Percentiles rank a stretch among this genome's conserved stretches.
Conservation (phyloP, 139 green algal genomes). For the Zygnema circumcarinatum region DNA sequence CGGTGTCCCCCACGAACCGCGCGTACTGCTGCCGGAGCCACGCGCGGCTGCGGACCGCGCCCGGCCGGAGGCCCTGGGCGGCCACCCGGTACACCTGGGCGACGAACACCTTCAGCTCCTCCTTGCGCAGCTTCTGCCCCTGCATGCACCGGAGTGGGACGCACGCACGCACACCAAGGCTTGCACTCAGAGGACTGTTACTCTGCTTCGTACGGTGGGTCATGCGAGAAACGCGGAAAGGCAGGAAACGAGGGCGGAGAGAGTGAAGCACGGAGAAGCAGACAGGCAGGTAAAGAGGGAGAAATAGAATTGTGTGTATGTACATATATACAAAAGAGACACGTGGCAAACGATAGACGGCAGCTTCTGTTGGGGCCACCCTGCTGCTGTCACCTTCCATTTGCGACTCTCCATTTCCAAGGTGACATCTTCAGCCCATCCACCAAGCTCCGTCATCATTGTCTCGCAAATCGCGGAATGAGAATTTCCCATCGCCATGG, state of each 20-base stretch:
- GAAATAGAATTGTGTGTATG: too few species aligned
- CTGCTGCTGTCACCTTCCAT: constrained; percentile 46
- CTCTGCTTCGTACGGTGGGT: too few species aligned
- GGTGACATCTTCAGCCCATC: constrained; percentile 70
- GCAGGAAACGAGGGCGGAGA: background rate
- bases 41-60: constrained; percentile 33
- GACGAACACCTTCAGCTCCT: constrained; percentile 68
- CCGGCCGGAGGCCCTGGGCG: constrained; percentile 64
- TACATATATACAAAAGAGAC: too few species aligned
- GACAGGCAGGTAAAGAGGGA: background rate
- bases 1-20: constrained; percentile 71
- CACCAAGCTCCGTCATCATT: constrained; percentile 68
- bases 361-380: too few species aligned
- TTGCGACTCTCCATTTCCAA: constrained; percentile 39
- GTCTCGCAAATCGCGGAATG: constrained; percentile 62
- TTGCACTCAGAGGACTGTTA: too few species aligned
- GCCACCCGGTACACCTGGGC: constrained; percentile 71
- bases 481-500: constrained; percentile 75
- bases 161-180: background rate
- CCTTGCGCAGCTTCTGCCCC: constrained; percentile 27
- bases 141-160: background rate
- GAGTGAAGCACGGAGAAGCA: background rate
- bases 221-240: background rate
- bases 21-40: constrained; percentile 67
- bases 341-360: too few species aligned